Percentiles rank a stretch among this genome's conserved stretches.
Evolutionary conservation across 164 flowering plant species (phyloP).

Genomic region (Berberis vulgaris): DNA sequence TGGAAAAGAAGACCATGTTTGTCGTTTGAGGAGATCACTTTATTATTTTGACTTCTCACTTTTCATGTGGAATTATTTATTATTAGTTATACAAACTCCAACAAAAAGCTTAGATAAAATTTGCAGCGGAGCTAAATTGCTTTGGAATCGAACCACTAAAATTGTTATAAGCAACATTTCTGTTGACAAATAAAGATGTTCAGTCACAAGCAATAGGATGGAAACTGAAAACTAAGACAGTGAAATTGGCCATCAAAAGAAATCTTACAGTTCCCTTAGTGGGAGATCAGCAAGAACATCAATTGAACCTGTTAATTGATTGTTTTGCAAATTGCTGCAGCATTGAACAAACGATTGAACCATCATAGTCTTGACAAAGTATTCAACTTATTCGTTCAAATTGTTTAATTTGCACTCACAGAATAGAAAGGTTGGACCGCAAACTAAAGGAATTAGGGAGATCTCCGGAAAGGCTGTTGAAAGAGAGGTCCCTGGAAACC

Average conservation of each 20-base stretch:
- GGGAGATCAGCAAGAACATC: constrained; percentile 48
- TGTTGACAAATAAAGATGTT: constrained; percentile 20
- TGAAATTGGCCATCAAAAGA: background rate
- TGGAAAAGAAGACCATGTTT: no score
- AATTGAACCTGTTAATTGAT: constrained; percentile 76
- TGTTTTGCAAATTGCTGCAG: constrained; percentile 72
- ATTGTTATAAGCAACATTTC: constrained; percentile 77
- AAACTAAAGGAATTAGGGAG: constrained; percentile 66
- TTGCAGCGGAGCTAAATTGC: constrained; percentile 53
- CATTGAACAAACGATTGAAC: background rate
- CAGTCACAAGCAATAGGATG: constrained; percentile 1
- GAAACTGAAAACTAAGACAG: background rate
- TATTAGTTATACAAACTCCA: no score
- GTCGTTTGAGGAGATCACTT: no score
- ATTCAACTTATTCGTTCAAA: background rate
- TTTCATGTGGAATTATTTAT: no score
- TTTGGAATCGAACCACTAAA: constrained; percentile 88
- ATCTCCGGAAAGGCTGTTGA: constrained; percentile 79
- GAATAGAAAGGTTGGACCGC: constrained; percentile 64
- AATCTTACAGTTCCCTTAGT: constrained; percentile 54
- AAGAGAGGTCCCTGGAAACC: constrained; percentile 75
- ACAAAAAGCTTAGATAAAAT: constrained; percentile 47
- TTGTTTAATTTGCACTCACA: constrained; percentile 43
- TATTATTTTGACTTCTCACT: no score
- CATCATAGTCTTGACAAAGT: constrained; percentile 5